Evolutionary conservation across 352 stramenopile species (phyloP), one percentile per base, ranked within the genome.

Genomic region (Phytophthora crassamura): DNA sequence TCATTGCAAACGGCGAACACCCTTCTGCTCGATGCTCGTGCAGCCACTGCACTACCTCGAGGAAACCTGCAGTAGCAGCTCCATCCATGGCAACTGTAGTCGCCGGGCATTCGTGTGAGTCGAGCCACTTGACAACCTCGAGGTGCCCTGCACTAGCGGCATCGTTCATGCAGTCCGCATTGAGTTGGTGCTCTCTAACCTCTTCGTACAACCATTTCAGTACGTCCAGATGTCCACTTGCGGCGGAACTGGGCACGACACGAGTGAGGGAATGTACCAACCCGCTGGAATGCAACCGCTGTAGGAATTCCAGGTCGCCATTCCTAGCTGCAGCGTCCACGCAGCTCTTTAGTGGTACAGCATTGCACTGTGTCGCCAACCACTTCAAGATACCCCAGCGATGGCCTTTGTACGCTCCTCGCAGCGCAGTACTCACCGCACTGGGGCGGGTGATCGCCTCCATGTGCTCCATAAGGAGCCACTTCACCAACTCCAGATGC

Each of bases 111-210:
- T 52, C 14, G 32, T 52, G 45, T 28, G 28, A 14, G 11, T 52
- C 45, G 45, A 52, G 45, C 45, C 45, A 52, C 32, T 52, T 52
- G 7, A 52, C 45, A 10, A 40, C 45, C 39, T 52, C 45, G 5
- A 52, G n/a, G 16, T 52, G 45, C 7, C 45, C 45, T 16, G 11
- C 45, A 52, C 45, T 22, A 40, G 45, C 45, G 20, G 45, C 45
- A 25, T 38, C 10, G n/a, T 25, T 30, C 28, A 52, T 52, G 11
- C 28, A 38, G 5, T 52, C 10, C 10, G 45, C 45, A 15, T 11
- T 28, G 25, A 52, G 20, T 22, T 20, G 10, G 14, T 18, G 28
- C 4, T 52, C 41, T 10, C 20, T 6, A 12, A 52, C 7, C 10
- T 18, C 28, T 18, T 28, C 28, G 18, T 16, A 52, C 6, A 40